These are phyloP conservation scores for Argentina anserina DNA, from an alignment of 306 rosid species.

Conservation along the genomic window DNA sequence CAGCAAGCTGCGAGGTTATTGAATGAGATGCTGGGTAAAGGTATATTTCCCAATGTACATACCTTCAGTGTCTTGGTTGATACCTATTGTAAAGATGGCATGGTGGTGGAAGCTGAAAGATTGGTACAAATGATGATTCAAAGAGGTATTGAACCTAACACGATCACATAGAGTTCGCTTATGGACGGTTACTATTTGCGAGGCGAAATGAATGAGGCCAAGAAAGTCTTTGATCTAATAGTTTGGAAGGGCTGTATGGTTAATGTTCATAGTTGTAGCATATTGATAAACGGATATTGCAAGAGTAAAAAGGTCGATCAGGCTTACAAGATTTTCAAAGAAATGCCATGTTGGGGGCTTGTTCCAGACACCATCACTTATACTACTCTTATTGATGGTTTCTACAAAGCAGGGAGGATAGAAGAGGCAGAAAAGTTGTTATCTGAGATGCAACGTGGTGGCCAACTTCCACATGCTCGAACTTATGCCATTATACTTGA, in stretches of 20 bases:
- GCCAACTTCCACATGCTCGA: too few relatives aligned
- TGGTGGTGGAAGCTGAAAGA: neutral
- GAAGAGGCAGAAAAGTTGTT: neutral
- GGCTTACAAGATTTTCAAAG: neutral
- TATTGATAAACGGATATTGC: neutral
- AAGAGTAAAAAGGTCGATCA: neutral
- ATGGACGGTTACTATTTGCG: neutral
- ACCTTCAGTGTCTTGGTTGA: neutral
- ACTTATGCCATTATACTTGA: too few relatives aligned
- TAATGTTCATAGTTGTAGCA: neutral
- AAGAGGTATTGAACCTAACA: neutral
- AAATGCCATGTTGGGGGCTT: neutral
- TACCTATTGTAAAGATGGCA: neutral
- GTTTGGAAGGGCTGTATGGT: neutral
- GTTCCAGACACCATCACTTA: neutral
- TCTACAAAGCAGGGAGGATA: neutral
- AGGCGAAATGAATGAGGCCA: neutral
- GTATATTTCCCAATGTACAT: neutral
- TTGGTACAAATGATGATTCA: neutral
- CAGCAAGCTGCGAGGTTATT: too few relatives aligned
- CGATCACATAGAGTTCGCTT: neutral
- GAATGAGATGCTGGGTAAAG: neutral
- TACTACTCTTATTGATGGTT: neutral
- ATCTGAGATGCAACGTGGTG: neutral
- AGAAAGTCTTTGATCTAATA: neutral